phyloP scores from a whole-genome alignment of 208 protist species.

The Acanthamoeba polyphaga region DNA sequence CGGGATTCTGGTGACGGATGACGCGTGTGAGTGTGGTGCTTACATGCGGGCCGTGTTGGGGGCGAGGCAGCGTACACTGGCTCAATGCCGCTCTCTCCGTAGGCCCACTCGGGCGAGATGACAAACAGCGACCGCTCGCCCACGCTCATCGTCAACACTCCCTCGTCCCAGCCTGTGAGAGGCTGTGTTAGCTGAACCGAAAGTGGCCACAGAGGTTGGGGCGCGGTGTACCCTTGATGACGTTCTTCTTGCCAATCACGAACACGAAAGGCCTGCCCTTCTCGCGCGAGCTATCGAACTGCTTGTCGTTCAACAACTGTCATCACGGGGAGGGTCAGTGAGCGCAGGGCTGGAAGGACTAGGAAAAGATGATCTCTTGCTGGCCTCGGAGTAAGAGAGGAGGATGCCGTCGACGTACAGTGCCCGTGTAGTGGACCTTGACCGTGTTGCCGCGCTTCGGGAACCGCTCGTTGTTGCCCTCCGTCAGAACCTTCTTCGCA shows the following conservation, averaged over 20 bases:
- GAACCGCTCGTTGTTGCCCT: conserved; percentile 46
- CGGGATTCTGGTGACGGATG: conserved; percentile 42
- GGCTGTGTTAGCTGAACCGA: not conserved
- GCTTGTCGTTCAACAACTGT: conserved; percentile 47
- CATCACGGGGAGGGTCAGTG: too few species aligned
- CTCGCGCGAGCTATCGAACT: conserved; percentile 65
- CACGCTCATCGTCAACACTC: conserved; percentile 68
- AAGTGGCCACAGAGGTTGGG: not conserved
- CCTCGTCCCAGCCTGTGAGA: conserved; percentile 65
- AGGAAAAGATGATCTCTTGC: not conserved
- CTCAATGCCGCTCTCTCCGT: conserved; percentile 49
- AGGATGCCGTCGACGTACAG: not conserved
- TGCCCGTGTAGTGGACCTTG: conserved; percentile 70
- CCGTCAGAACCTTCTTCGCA: conserved; percentile 53
- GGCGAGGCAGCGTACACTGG: not conserved
- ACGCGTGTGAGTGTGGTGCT: not conserved
- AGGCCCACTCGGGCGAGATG: conserved; percentile 52
- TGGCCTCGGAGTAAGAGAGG: not conserved
- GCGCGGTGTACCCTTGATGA: conserved; percentile 40
- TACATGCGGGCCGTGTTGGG: too few species aligned
- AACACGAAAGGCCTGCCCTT: conserved; percentile 66
- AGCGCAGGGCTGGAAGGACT: too few species aligned
- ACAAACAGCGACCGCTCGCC: conserved; percentile 68
- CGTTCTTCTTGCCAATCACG: conserved; percentile 57
- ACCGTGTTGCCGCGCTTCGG: conserved; percentile 48